These are phyloP conservation scores for Colletotrichum siamense DNA, from an alignment of 2,329 filamentous ascomycete species.

Conservation along the genomic window DNA sequence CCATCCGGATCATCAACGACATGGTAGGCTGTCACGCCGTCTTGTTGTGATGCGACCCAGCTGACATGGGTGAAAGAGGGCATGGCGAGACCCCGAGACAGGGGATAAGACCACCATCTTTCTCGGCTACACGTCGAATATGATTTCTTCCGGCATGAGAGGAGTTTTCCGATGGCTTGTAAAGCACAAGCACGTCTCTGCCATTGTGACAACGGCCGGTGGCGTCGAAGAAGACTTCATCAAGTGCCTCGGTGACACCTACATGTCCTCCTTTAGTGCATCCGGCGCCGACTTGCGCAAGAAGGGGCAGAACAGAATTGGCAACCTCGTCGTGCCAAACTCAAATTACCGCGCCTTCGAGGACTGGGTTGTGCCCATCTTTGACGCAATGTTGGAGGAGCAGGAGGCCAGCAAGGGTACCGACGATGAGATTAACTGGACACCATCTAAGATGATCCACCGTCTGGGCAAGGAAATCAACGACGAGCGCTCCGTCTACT, in stretches of 20 bases:
- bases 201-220: constrained; percentile 93
- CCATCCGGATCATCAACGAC: constrained; percentile 89
- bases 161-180: constrained; percentile 93
- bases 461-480: constrained; percentile 94
- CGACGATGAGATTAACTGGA: constrained; percentile 80
- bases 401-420: constrained; percentile 80
- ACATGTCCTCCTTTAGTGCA: constrained; percentile 85
- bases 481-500: constrained; percentile 88
- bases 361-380: constrained; percentile 94
- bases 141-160: constrained; percentile 94
- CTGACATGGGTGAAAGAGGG: constrained; percentile 55
- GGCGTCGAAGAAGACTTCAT: constrained; percentile 98
- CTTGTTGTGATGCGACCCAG: background rate
- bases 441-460: constrained; percentile 89
- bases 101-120: constrained; percentile 89
- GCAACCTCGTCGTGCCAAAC: constrained; percentile 94
- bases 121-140: constrained; percentile 95
- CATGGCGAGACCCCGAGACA: constrained; percentile 82
- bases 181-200: constrained; percentile 89
- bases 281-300: constrained; percentile 78
- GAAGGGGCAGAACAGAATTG: constrained; percentile 92
- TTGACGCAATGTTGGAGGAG: constrained; percentile 93
- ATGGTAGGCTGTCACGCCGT: constrained; percentile 70
- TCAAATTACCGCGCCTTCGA: constrained; percentile 98
- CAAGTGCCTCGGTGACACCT: constrained; percentile 95